Conservation (phyloP, 1,139 yeast species). For the Kodamaea anthophila region DNA sequence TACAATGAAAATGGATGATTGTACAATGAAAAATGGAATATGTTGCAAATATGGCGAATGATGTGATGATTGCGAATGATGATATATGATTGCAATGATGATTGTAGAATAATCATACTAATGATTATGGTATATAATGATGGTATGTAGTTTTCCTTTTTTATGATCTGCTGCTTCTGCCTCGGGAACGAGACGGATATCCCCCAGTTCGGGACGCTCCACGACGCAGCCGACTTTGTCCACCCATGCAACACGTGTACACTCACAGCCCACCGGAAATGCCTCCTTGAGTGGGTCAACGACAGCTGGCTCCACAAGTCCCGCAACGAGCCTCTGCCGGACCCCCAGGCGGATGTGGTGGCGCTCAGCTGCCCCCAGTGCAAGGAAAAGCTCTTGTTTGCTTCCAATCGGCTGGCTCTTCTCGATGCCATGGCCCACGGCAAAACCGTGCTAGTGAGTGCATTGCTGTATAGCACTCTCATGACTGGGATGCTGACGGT, state of each 20-base stretch:
- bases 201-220: slow-evolving; percentile 36
- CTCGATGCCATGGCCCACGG: slow-evolving; percentile 19
- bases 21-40: too few species aligned
- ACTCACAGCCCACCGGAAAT: slow-evolving; percentile 33
- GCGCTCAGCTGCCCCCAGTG: slow-evolving; percentile 42
- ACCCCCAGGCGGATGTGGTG: slow-evolving; percentile 4
- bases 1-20: too few species aligned
- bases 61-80: too few species aligned
- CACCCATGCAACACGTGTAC: slow-evolving; percentile 40
- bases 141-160: too few species aligned
- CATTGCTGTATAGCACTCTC: slow-evolving; percentile 28
- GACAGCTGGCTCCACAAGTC: slow-evolving; percentile 28
- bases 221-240: slow-evolving; percentile 35
- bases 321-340: not conserved
- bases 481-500: slow-evolving; percentile 37
- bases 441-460: slow-evolving; percentile 17
- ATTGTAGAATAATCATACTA: too few species aligned
- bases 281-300: slow-evolving; percentile 41
- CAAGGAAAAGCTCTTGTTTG: slow-evolving; percentile 31
- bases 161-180: slow-evolving; percentile 43
- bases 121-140: too few species aligned
- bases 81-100: too few species aligned
- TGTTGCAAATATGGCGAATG: too few species aligned
- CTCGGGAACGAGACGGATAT: slow-evolving; percentile 35
- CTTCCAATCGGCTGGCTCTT: slow-evolving; percentile 26